Base-by-base conservation (phyloP, 164 flowering plant species). In the Vitis rotundifolia region DNA sequence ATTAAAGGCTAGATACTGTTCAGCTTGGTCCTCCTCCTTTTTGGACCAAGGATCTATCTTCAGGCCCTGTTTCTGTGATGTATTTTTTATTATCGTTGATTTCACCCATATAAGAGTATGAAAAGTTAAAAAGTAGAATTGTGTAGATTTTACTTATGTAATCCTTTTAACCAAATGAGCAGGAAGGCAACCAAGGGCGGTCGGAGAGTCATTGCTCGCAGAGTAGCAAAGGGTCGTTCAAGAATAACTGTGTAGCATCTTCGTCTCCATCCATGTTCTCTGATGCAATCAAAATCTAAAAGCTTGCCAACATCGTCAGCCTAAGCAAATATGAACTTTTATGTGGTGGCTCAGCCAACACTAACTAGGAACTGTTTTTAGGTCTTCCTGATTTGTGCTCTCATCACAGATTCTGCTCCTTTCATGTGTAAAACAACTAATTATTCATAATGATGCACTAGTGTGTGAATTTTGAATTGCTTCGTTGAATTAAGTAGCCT, bases 161-260 rank as follows among this genome's bases (percentile, higher is more conserved):
- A 22, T 70, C 47, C 26, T 26, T 66, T 52, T 31, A 13, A 13
- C 26, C 53, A 54, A 48, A 47, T 70, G 68, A 61, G 66, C 91
- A 89, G 93, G 61, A 89, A 87, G 78, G 83, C 91, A 59, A 89
- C 93, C 49, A 83, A 80, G 75, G 91, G 93, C 44, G 93, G 93
- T 2, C 75, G 86, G 44, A 82, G 84, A 74, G 91, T 89, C 19
- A 89, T 89, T 76, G 87, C 88, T 54, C 82, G 93, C 37, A 75
- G 93, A 71, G 76, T 87, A 63, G 93, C 93, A 15, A 89, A 87
- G 76, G 93, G 93, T 5, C 84, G 93, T 63, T 48, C 73, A 11
- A 87, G 93, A 77, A 76, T 88, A 61, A 84, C 90, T 18, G 81
- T 86, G 10, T 82, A 81, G 78, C 51, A 44, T 55, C 55, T 13